Evolutionary conservation across 2,329 filamentous ascomycete genomes (phyloP), one percentile per base, ranked within the genome.

Genomic region (Colletotrichum sp.): DNA sequence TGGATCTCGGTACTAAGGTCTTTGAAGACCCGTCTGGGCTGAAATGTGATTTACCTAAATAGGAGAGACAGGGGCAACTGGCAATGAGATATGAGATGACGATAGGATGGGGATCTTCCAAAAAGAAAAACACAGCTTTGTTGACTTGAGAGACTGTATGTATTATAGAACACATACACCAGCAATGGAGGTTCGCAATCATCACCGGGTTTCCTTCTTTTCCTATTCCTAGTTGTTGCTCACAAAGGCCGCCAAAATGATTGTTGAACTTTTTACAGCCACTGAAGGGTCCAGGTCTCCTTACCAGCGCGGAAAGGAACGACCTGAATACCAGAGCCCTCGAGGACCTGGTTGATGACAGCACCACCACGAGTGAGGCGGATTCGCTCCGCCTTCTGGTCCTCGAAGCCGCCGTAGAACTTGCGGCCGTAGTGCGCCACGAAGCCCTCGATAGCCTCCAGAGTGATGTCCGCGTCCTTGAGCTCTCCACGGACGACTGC

Each of bases 291-390:
- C 91, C 91, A 93, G 2, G 89, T 92, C 80, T 88, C 84, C 86
- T 93, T 89, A 4, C 92, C 92, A 78, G 90, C 88, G 72, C 92
- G 86, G 82, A 93, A 95, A 12, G 92, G 92, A 78, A 94, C 91
- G 57, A 95, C 90, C 81, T 93, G 90, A 15, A 92, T 85, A 49
- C 89, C 89, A 15, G 89, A 86, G 30, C 88, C 90, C 80, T 85
- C 88, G 71, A 94, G 81, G 52, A 89, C 86, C 73, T 90, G 87
- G 32, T 86, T 84, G 49, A 94, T 89, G 76, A 85, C 88, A 79
- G 89, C 89, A n/a, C 86, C 87, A 64, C 87, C 87, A 83, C 87
- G 91, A 79, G 86, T 89, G 77, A 94, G 82, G 70, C 90, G 85
- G 79, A 95, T 91, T 78, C 86, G 90, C 80, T 88, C 84, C n/a